Percentiles rank a stretch among this genome's conserved stretches.
These are phyloP conservation scores for Arthonia radiata DNA, from an alignment of 495 filamentous ascomycete species.

Conservation along the genomic window DNA sequence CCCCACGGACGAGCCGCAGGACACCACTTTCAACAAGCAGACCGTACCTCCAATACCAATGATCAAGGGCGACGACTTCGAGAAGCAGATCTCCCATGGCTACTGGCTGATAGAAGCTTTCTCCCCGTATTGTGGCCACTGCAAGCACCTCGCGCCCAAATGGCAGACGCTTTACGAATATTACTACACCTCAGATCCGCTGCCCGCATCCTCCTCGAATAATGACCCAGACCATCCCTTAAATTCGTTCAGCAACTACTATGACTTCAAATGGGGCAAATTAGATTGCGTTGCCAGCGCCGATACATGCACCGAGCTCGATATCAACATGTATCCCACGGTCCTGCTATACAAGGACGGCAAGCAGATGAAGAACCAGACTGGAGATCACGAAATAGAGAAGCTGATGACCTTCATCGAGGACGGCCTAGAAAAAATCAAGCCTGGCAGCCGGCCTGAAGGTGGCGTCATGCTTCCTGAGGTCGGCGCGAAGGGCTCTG, in stretches of 20 bases:
- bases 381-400: conserved; percentile 34
- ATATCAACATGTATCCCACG: conserved; percentile 42
- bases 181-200: conserved; percentile 76
- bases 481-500: conserved; percentile 24
- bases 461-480: conserved; percentile 33
- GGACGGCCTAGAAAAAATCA: conserved; percentile 45
- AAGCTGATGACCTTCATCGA: conserved; percentile 46
- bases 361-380: conserved; percentile 30
- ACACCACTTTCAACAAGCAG: conserved; percentile 51
- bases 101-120: conserved; percentile 57
- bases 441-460: conserved; percentile 52
- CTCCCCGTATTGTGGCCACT: conserved; percentile 60
- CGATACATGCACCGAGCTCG: conserved; percentile 41
- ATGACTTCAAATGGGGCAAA: conserved; percentile 70
- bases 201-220: conserved; percentile 17
- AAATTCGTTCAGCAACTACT: conserved; percentile 45
- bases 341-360: conserved; percentile 71
- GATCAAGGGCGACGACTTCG: conserved; percentile 28
- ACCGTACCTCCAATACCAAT: conserved; percentile 51
- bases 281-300: conserved; percentile 66
- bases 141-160: conserved; percentile 50
- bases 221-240: conserved; percentile 18
- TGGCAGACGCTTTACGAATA: conserved; percentile 90
- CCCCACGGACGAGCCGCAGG: background rate
- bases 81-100: conserved; percentile 32